Evolutionary conservation across 768 basidiomycete genomes (phyloP), one percentile per base, ranked within the genome.

Genomic region (Termitomyces heimii): DNA sequence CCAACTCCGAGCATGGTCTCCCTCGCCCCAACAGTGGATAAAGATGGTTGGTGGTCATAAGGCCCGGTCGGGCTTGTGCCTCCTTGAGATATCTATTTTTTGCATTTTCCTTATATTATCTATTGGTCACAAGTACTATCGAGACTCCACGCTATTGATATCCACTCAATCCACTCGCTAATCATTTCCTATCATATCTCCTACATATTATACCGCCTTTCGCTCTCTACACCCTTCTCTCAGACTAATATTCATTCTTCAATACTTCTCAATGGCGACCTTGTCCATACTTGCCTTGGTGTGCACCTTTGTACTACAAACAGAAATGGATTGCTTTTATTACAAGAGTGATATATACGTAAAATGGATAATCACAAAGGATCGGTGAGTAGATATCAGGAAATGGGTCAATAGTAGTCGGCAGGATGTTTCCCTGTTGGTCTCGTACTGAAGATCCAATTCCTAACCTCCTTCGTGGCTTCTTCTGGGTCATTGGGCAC

Each of bases 11-110:
- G 92, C 65, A 81, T 75, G 1, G 84, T 86, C n/a, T 89, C 88
- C 22, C 75, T 81, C 29, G 79, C 84, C 9, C 88, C 86, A 7
- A 91, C 88, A 0, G 75, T 82, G 57, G 82, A 82, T 42, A 77
- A 83, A 1, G 86, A 93, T 47, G 92, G 91, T 35, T 94, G 91
- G 92, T 93, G 84, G 81, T 73, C 75, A 63, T 89, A 75, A 73
- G 60, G 53, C 22, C 16, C 26, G 18, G 13, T 34, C 48, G 28
- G 6, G 13, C 20, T 28, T 50, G 4, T 34, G 53, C 46, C 32
- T 29, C 48, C 14, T 60, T 4, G 32, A 34, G n/a, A n/a, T n/a
- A n/a, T n/a, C 18, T 48, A 48, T 45, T 42, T 20, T 50, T 35
- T 49, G 22, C 28, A 58, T 50, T 51, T 45, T 5, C 26, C 44